Percentiles rank a stretch among this genome's conserved stretches.
Evolutionary conservation across 2,329 filamentous ascomycete genomes (phyloP).

Genomic region (Stachybotrys chlorohalonatus): DNA sequence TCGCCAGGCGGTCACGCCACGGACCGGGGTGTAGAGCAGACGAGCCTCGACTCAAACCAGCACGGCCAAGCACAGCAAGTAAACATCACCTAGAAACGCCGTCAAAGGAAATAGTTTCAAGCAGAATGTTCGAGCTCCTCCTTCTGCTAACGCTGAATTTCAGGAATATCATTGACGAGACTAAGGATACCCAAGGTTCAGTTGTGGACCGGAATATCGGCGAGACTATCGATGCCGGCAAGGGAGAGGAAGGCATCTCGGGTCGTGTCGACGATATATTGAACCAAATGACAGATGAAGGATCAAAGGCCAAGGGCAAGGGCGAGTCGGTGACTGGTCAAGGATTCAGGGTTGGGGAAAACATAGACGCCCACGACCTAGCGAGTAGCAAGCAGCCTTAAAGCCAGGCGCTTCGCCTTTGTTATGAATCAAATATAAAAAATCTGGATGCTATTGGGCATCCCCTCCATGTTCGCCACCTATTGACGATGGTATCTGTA

Average conservation of each 20-base stretch:
- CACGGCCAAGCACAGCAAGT: slow-evolving; percentile 6
- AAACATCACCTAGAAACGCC: neutral
- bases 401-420: neutral
- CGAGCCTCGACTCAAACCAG: slow-evolving; percentile 1
- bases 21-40: slow-evolving; percentile 4
- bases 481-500: no score
- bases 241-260: slow-evolving; percentile 1
- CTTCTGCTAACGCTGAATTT: neutral
- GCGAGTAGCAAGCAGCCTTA: slow-evolving; percentile 6
- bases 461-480: no score
- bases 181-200: slow-evolving; percentile 3
- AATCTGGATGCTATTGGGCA: neutral
- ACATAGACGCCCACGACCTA: slow-evolving; percentile 2
- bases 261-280: slow-evolving; percentile 3
- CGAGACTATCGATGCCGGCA: slow-evolving; percentile 3
- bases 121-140: no score
- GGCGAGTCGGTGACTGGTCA: neutral
- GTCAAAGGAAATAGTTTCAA: no score
- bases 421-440: neutral
- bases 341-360: slow-evolving; percentile 3
- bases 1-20: slow-evolving; percentile 3
- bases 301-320: slow-evolving; percentile 1
- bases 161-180: slow-evolving; percentile 7
- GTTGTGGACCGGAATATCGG: slow-evolving; percentile 3
- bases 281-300: neutral